Percentiles rank a stretch among this genome's conserved stretches.
Conservation (phyloP, 2,329 filamentous ascomycete genomes). For the Curvularia lunata region DNA sequence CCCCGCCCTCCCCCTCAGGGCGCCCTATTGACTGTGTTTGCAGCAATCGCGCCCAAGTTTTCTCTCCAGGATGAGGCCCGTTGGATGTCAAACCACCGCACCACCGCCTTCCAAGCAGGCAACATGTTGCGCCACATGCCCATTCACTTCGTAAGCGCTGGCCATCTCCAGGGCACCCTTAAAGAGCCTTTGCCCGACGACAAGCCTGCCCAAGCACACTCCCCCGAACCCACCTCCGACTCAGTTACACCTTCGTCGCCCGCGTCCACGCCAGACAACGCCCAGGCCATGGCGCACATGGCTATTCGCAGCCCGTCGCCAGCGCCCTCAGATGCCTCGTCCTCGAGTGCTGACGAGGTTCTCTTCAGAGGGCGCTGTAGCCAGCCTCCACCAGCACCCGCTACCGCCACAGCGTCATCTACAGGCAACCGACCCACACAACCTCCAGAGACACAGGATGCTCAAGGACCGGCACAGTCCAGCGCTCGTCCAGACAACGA, state of each 20-base stretch:
- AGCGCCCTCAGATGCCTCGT: slow-evolving; percentile 30
- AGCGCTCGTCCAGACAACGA: slow-evolving; percentile 17
- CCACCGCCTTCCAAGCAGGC: slow-evolving; percentile 54
- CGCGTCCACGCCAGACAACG: slow-evolving; percentile 26
- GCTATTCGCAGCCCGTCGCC: slow-evolving; percentile 49
- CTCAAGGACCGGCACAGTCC: slow-evolving; percentile 11
- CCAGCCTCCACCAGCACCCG: slow-evolving; percentile 12
- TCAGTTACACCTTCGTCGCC: slow-evolving; percentile 23
- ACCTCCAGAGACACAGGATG: not conserved
- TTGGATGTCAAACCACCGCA: slow-evolving; percentile 61
- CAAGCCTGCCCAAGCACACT: slow-evolving; percentile 11
- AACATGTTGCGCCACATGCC: slow-evolving; percentile 61
- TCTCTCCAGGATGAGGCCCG: slow-evolving; percentile 65
- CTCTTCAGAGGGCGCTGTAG: slow-evolving; percentile 43
- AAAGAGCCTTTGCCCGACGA: slow-evolving; percentile 35
- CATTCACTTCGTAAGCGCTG: slow-evolving; percentile 68
- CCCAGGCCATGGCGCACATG: slow-evolving; percentile 40
- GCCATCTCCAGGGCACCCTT: slow-evolving; percentile 49
- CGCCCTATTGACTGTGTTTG: slow-evolving; percentile 26
- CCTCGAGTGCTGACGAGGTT: slow-evolving; percentile 66
- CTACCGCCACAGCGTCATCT: not conserved
- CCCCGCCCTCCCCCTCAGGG: slow-evolving; percentile 7
- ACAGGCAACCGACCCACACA: not conserved
- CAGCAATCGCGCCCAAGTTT: slow-evolving; percentile 35
- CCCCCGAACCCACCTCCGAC: slow-evolving; percentile 17